These are phyloP conservation scores for Inonotus hispidus DNA, from an alignment of 1,284 basidiomycete species.

Conservation along the genomic window DNA sequence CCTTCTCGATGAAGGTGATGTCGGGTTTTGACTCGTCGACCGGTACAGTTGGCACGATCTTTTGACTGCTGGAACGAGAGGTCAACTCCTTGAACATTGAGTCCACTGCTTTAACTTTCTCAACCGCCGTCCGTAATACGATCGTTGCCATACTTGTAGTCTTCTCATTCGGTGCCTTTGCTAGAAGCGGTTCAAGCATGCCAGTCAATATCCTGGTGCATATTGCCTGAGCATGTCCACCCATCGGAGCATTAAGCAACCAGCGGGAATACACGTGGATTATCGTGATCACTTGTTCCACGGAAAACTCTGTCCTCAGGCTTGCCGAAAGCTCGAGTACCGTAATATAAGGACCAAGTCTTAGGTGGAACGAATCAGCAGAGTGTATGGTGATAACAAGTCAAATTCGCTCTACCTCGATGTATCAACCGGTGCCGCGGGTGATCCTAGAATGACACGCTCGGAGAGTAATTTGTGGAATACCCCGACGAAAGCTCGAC, in stretches of 20 bases:
- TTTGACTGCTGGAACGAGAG: constrained; percentile 43
- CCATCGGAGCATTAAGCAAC: constrained; percentile 85
- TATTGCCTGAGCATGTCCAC: constrained; percentile 82
- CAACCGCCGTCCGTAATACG: constrained; percentile 82
- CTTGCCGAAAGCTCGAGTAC: constrained; percentile 95
- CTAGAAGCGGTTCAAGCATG: constrained; percentile 78
- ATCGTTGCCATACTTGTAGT: constrained; percentile 65
- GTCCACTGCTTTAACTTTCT: constrained; percentile 82
- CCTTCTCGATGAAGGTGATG: constrained; percentile 65
- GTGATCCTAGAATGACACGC: constrained; percentile 84
- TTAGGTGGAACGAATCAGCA: constrained; percentile 30
- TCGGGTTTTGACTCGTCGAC: constrained; percentile 40
- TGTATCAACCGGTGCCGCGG: constrained; percentile 78
- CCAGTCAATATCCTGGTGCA: constrained; percentile 93
- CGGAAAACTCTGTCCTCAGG: constrained; percentile 77
- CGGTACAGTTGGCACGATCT: constrained; percentile 35
- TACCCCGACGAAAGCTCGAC: constrained; percentile 77
- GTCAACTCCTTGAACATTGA: constrained; percentile 58
- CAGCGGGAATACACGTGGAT: constrained; percentile 85
- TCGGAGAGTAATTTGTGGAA: constrained; percentile 93
- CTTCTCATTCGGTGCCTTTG: constrained; percentile 65
- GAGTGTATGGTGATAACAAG: not conserved
- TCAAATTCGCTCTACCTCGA: constrained; percentile 49
- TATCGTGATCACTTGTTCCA: constrained; percentile 75
- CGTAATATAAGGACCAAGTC: constrained; percentile 82